Evolutionary conservation across 2,329 filamentous ascomycete species (phyloP), one percentile per base, ranked within the genome.

Genomic region (Thelonectria olida): DNA sequence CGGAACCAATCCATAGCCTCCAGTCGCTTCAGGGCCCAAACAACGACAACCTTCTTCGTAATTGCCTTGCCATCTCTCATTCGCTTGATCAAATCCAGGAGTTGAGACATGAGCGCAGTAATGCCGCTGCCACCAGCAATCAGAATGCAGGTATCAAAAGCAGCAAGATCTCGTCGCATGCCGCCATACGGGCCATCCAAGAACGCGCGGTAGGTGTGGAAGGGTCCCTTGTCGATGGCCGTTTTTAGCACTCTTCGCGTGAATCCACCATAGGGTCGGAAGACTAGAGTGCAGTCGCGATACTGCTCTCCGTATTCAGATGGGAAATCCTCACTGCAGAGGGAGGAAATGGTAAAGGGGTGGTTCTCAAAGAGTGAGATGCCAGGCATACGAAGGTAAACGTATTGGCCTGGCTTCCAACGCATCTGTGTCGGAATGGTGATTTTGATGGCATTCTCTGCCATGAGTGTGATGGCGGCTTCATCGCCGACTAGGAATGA

Each of bases 1-100:
- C 92, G 92, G 83, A 97, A 98, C 95, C 95, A 98, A 74, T 97
- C 93, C 89, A 98, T 93, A 1, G 93, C 92, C 76, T 97, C 95
- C 13, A 96, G 88, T 57, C 92, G 88, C 78, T 96, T 97, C 67
- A 97, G 82, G 5, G 94, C 89, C 95, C 95, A 98, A n/a, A 98
- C 87, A 1, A 98, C 92, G 15, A 96, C 90, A 5, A 98, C 90
- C 66, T 90, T 92, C 75, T 91, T 92, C 2, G 94, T 97, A 44
- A 97, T 92, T 31, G 95, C 94, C 77, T 97, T 97, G 50, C 93
- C 92, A 73, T 97, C 94, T 61, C 93, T 89, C 90, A 98, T 97
- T 61, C 93, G 89, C 79, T 97, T 97, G 79, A 97, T 96, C n/a
- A 98, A 82, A 67, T 97, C 92, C 20, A 97, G 84, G 2, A 98